A percentile compares a stretch with the other conserved stretches of the same genome.
Evolutionary conservation across 1,284 basidiomycete species (phyloP).

Genomic region (Hortiboletus rubellus): DNA sequence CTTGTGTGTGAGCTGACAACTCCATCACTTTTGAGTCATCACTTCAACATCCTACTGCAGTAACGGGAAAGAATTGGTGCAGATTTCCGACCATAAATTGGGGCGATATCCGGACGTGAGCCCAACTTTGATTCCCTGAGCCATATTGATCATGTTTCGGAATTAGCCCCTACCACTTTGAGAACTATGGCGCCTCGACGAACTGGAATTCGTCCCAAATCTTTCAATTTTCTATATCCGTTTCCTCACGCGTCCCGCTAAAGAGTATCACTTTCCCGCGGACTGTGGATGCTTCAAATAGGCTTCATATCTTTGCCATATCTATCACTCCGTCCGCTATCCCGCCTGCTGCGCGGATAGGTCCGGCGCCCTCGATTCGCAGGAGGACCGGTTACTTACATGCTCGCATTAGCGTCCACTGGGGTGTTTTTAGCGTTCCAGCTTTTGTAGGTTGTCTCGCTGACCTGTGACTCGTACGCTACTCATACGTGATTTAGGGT

Average conservation of each 20-base stretch:
- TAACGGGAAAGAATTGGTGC: slow-evolving; percentile 45
- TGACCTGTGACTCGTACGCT: not conserved
- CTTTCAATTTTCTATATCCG: slow-evolving; percentile 45
- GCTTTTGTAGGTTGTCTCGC: slow-evolving; percentile 40
- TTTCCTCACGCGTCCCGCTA: slow-evolving; percentile 41
- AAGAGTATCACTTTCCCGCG: slow-evolving; percentile 43
- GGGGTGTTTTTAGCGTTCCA: slow-evolving; percentile 57
- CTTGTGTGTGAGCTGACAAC: slow-evolving; percentile 35
- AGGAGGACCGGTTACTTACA: slow-evolving; percentile 15
- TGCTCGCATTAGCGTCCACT: slow-evolving; percentile 47
- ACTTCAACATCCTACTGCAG: slow-evolving; percentile 20
- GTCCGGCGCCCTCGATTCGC: slow-evolving; percentile 40
- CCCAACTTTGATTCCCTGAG: not conserved
- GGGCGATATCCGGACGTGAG: slow-evolving; percentile 41
- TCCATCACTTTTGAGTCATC: not conserved
- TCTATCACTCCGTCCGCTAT: slow-evolving; percentile 40
- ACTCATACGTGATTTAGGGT: slow-evolving; percentile 27
- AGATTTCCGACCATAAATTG: slow-evolving; percentile 36
- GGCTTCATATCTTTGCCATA: slow-evolving; percentile 49
- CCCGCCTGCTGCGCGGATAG: slow-evolving; percentile 7
- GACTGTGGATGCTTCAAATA: slow-evolving; percentile 26
- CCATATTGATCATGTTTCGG: not conserved
- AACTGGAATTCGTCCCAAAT: slow-evolving; percentile 45
- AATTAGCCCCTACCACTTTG: slow-evolving; percentile 42
- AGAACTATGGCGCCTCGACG: slow-evolving; percentile 29